These are phyloP conservation scores for Cytospora leucostoma DNA, from an alignment of 2,329 filamentous ascomycete species.

Conservation along the genomic window DNA sequence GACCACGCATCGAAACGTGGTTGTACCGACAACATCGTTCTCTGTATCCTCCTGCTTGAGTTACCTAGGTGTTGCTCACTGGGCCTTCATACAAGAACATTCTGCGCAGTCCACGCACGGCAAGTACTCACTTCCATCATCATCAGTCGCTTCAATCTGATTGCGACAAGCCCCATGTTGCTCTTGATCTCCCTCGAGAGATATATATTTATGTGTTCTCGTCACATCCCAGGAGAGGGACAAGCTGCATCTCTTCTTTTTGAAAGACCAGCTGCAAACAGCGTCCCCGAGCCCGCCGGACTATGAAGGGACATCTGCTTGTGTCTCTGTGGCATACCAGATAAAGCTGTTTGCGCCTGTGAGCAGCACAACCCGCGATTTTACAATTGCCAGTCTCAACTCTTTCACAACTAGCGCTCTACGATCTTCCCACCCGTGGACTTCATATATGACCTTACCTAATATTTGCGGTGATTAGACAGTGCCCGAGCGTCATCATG, in stretches of 20 bases:
- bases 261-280: background rate
- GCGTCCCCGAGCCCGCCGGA: background rate
- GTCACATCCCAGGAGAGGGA: background rate
- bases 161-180: background rate
- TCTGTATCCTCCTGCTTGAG: no score
- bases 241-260: background rate
- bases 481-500: background rate
- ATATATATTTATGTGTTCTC: background rate
- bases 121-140: background rate
- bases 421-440: background rate
- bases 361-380: background rate
- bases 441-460: background rate
- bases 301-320: background rate
- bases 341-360: background rate
- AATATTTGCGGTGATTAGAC: no score
- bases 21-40: no score
- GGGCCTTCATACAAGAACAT: no score
- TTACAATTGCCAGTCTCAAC: background rate
- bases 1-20: no score
- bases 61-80: no score
- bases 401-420: background rate
- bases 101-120: no score
- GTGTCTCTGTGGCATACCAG: background rate
- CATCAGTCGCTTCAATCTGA: background rate
- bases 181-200: background rate